Base-by-base conservation (phyloP, 805 yeast genomes). In the Wickerhamiella brachini region DNA sequence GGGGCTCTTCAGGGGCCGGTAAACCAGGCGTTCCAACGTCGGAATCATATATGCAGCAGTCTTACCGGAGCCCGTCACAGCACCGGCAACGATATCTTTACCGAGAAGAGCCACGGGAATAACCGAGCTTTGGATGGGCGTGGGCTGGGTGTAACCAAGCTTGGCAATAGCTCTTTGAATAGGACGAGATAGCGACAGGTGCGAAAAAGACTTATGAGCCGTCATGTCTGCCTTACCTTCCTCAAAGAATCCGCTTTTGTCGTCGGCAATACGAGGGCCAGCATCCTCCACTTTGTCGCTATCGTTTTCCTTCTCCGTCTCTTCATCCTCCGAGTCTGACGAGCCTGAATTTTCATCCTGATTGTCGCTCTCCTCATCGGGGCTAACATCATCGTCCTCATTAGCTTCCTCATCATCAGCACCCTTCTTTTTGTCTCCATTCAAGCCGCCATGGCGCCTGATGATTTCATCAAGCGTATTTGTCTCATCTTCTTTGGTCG, bases 51-150 rank as follows among this genome's bases (percentile, higher is more conserved):
- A 93, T 1, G 99, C 99, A 2, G 97, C 98, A 22, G 99, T 93
- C 67, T 93, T 93, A 77, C 99, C 99, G 20, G 97, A 90, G 71
- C 99, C 99, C 4, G 99, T 93, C 22, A 86, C 95, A 37, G 99
- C 99, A 73, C 97, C 97, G 17, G 97, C 99, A 61, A 93, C 96
- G 49, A 93, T 80, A 68, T 93, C 99, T 64, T 86, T 90, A 61
- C 99, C 99, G 55, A 85, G 65, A 42, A 93, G 72, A 1, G 96
- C 95, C 52, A 90, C 80, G 13, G 99, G 98, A 55, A 93, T 89
- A 8, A 95, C 79, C 0, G 96, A 85, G 54, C 89, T 74, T 71
- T 93, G 98, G 70, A 93, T 86, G 13, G 96, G 95, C 0, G 97
- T 84, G 7, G 98, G 98, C 48, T 76, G 77, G n/a, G 79, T 64